Percentiles rank a stretch among this genome's conserved stretches.
Evolutionary conservation across 78 protist species (phyloP).

Genomic region (Neovahlkampfia damariscottae): DNA sequence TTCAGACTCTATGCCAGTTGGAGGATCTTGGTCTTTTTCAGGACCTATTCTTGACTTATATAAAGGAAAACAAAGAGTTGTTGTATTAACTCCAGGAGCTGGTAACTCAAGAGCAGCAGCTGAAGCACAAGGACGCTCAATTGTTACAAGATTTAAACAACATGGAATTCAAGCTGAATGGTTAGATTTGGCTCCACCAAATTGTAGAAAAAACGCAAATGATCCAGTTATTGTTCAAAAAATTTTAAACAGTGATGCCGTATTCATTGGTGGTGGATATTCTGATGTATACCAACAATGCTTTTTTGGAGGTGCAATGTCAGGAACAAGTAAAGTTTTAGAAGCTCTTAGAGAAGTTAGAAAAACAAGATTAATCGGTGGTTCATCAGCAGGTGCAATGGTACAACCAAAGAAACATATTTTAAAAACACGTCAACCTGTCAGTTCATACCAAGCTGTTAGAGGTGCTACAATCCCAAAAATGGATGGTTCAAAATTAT

Average conservation of each 20-base stretch:
- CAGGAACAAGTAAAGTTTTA: neutral
- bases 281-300: neutral
- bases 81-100: too few species aligned
- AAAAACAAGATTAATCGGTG: neutral
- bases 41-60: too few species aligned
- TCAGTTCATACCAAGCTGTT: neutral
- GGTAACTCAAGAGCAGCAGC: too few species aligned
- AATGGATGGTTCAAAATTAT: neutral
- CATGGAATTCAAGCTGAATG: too few species aligned
- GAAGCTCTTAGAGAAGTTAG: neutral
- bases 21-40: too few species aligned
- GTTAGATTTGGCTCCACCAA: too few species aligned
- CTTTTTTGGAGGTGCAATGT: neutral
- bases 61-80: too few species aligned
- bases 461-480: neutral
- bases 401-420: neutral
- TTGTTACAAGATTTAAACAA: too few species aligned
- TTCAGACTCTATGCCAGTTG: too few species aligned
- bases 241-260: neutral
- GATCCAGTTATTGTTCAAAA: neutral
- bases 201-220: neutral
- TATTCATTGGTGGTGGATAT: neutral
- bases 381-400: slow-evolving; percentile 1
- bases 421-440: neutral
- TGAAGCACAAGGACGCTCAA: too few species aligned